A percentile compares a stretch with the other conserved stretches of the same genome.
phyloP scores from a whole-genome alignment of 2,329 filamentous ascomycete species.

The Lojkania enalia region DNA sequence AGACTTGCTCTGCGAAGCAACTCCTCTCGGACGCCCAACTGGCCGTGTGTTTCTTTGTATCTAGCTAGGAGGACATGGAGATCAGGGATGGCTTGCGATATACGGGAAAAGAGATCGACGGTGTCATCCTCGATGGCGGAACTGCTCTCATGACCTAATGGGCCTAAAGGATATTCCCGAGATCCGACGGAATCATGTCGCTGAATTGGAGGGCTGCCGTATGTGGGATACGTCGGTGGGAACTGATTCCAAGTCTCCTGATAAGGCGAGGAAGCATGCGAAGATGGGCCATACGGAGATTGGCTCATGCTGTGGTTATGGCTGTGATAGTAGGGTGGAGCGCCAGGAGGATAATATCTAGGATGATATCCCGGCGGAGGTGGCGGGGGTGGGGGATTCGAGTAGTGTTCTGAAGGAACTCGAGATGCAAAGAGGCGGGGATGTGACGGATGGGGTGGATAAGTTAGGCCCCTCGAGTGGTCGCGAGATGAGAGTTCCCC shows the following conservation, averaged over 20 bases:
- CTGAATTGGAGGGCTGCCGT: constrained; percentile 36
- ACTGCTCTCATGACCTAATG: constrained; percentile 34
- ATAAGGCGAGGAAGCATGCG: constrained; percentile 43
- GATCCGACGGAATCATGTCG: constrained; percentile 44
- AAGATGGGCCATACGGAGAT: constrained; percentile 39
- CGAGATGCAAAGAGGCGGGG: constrained; percentile 40
- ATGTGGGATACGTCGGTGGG: constrained; percentile 39
- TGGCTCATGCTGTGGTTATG: constrained; percentile 41
- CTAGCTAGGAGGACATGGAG: constrained; percentile 45
- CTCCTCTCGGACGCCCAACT: constrained; percentile 54
- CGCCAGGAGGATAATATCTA: constrained; percentile 39
- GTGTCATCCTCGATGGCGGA: constrained; percentile 42
- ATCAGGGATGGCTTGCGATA: constrained; percentile 45
- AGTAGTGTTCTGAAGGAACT: constrained; percentile 41
- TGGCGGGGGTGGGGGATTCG: constrained; percentile 70
- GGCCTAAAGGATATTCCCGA: constrained; percentile 36
- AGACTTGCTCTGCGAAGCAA: constrained; percentile 53
- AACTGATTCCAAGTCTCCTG: constrained; percentile 42
- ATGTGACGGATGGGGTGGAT: constrained; percentile 28
- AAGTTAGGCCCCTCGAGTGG: constrained; percentile 27
- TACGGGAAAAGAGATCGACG: constrained; percentile 43
- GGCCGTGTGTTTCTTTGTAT: constrained; percentile 56
- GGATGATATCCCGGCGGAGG: constrained; percentile 56
- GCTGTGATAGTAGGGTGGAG: constrained; percentile 41
- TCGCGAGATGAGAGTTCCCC: constrained; percentile 33